Evolutionary conservation across 2,329 filamentous ascomycete species (phyloP), one percentile per base, ranked within the genome.

Genomic region (Hypoxylon sp.): DNA sequence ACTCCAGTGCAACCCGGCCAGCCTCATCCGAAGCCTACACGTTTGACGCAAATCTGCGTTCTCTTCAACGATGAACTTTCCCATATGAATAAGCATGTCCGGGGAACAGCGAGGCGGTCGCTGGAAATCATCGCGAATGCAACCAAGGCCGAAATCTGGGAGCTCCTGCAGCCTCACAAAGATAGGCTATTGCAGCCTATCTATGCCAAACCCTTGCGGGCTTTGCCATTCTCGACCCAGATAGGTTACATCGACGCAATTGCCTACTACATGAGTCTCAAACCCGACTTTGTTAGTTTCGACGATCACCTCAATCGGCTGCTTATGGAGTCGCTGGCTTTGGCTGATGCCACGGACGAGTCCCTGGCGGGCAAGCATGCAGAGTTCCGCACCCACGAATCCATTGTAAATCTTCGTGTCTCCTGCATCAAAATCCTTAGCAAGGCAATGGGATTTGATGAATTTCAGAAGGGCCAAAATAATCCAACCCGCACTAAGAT

Each of bases 241-340:
- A 99, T 99, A 61, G 95, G 94, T 3, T 97, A 96, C 67, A 97
- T 99, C 62, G 95, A 99, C 69, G 94, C 94, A 1, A 91, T 99
- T 67, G 96, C 91, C 0, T 99, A 95, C 71, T 95, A 95, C 67
- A 83, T 99, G 75, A 87, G 88, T 48, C 79, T 99, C 37, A 93
- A 95, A 69, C 86, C 88, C 37, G 89, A 94, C 59, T 93, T 97
- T 65, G 85, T 99, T 17, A 84, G 87, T 5, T 96, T 97, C 69
- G 94, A 97, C 60, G 93, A 97, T 38, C 86, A 92, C 57, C 79
- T 97, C 17, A 96, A 94, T 61, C 84, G 94, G 32, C 77, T 99
- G 30, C 80, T 99, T 52, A 89, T 95, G 82, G 94, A 99, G 73
- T 95, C 93, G 4, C 78, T 99, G 29, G 94, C 93, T 7, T 76